These are phyloP conservation scores for Metarhizium album DNA, from an alignment of 2,329 filamentous ascomycete species.

Conservation along the genomic window DNA sequence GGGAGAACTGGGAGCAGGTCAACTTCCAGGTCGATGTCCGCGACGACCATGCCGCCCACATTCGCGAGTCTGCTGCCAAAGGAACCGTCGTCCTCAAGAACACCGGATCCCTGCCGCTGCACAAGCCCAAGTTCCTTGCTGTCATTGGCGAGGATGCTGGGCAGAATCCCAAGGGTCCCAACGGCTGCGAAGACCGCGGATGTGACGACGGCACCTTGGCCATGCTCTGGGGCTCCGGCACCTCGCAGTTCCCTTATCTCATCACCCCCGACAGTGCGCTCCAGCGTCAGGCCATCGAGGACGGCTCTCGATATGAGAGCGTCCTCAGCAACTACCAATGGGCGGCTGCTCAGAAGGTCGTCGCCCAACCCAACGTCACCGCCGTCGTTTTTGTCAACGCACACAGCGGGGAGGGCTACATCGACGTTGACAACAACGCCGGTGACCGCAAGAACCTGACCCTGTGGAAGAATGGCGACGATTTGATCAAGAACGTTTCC, in stretches of 20 bases:
- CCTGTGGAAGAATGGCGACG: constrained; percentile 74
- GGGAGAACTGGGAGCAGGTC: constrained; percentile 54
- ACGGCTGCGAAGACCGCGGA: constrained; percentile 62
- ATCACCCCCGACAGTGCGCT: constrained; percentile 64
- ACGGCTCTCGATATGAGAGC: constrained; percentile 52
- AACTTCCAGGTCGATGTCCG: constrained; percentile 82
- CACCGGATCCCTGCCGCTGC: constrained; percentile 62
- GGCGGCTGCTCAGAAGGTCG: constrained; percentile 48
- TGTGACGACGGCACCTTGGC: constrained; percentile 52
- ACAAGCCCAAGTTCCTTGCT: constrained; percentile 62
- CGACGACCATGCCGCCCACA: constrained; percentile 57
- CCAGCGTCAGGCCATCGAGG: constrained; percentile 48
- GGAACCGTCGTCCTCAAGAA: constrained; percentile 90
- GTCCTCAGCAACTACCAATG: constrained; percentile 55
- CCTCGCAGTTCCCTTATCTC: constrained; percentile 64
- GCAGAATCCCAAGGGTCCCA: constrained; percentile 62
- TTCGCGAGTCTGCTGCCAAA: constrained; percentile 67
- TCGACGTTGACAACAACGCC: constrained; percentile 68
- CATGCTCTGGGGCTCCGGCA: constrained; percentile 73
- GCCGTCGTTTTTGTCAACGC: constrained; percentile 87
- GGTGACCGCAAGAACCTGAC: constrained; percentile 92
- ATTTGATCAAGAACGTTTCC: constrained; percentile 70
- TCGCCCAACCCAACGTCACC: constrained; percentile 52
- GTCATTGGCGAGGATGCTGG: constrained; percentile 79
- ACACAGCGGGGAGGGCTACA: constrained; percentile 77